phyloP scores from a whole-genome alignment of 2,329 filamentous ascomycete genomes.

The Hypomyces perniciosus region DNA sequence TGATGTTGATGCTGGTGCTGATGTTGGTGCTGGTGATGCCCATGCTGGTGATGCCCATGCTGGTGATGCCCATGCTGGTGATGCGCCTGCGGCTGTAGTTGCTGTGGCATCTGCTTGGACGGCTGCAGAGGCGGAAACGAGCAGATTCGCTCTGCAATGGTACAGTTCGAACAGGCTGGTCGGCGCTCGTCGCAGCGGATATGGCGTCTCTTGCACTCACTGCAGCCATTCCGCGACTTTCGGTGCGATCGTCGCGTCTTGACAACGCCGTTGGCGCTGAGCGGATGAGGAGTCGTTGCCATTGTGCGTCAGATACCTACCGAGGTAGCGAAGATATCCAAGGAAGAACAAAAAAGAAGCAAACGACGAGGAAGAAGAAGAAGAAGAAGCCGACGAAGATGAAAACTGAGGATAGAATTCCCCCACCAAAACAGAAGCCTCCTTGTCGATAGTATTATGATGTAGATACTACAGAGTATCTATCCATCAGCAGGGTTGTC shows the following conservation, averaged over 20 bases:
- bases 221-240: constrained; percentile 37
- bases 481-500: too few species aligned
- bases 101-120: neutral
- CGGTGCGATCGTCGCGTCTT: constrained; percentile 33
- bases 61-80: neutral
- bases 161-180: constrained; percentile 36
- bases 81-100: neutral
- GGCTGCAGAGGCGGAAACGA: constrained; percentile 23
- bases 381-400: neutral
- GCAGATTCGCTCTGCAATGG: constrained; percentile 30
- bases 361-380: neutral
- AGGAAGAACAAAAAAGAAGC: neutral
- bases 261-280: constrained; percentile 15
- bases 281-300: constrained; percentile 7
- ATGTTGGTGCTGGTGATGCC: neutral
- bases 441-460: too few species aligned
- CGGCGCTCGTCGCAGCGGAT: constrained; percentile 39
- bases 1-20: constrained; percentile 5
- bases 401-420: neutral
- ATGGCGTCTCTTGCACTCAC: constrained; percentile 35
- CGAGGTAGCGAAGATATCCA: neutral
- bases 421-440: too few species aligned
- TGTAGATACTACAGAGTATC: too few species aligned
- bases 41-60: too few species aligned
- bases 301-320: neutral